Evolutionary conservation across 1,284 basidiomycete genomes (phyloP).

Genomic region (Melampsora americana): DNA sequence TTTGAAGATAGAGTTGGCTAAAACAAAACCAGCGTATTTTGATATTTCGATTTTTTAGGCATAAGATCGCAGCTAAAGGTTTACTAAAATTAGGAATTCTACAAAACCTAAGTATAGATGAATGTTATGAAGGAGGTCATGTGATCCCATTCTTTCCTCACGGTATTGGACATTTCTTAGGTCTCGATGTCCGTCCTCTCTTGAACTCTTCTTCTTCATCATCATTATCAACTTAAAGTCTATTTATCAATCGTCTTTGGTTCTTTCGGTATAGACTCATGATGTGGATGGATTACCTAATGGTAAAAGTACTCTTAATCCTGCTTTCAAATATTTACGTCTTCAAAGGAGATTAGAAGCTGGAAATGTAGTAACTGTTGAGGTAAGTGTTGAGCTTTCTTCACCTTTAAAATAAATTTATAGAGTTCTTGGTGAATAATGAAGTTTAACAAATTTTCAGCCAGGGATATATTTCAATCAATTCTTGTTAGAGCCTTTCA

Average conservation of each 20-base stretch:
- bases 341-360: constrained; percentile 29
- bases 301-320: constrained; percentile 21
- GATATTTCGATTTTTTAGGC: constrained; percentile 1
- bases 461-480: constrained; percentile 36
- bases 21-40: too few relatives aligned
- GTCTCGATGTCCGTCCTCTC: constrained; percentile 15
- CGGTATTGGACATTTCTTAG: constrained; percentile 32
- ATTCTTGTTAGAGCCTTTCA: constrained; percentile 25
- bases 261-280: constrained; percentile 18
- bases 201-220: not conserved
- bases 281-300: constrained; percentile 27
- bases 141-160: constrained; percentile 37
- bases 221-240: not conserved
- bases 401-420: not conserved
- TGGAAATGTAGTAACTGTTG: constrained; percentile 35
- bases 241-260: not conserved
- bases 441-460: not conserved
- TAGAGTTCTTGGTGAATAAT: not conserved
- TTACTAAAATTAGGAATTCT: constrained; percentile 29
- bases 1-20: too few relatives aligned
- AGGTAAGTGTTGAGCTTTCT: constrained; percentile 1
- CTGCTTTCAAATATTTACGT: constrained; percentile 28
- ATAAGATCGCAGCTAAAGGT: constrained; percentile 32
- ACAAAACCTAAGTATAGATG: constrained; percentile 13
- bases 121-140: constrained; percentile 31